Conservation (phyloP, 352 stramenopile species). For the Blastocystis sp. region DNA sequence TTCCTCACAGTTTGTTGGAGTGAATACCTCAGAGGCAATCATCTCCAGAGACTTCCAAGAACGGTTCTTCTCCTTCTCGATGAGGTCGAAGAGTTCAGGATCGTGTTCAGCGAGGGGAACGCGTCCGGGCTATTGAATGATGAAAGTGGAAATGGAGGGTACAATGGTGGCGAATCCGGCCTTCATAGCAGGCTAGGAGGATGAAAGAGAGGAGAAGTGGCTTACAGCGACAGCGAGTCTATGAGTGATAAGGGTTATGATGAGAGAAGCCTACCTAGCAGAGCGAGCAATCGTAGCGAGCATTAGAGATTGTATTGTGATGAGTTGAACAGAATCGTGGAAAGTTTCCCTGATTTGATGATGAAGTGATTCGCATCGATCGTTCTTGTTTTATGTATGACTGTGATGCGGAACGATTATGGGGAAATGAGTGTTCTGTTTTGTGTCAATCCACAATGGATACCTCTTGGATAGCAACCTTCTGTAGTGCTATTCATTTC, state of each 20-base stretch:
- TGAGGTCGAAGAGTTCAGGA: conserved; percentile 94
- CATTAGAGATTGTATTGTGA: not conserved
- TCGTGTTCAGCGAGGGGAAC: conserved; percentile 87
- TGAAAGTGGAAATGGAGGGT: no score
- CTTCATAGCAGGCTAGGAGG: not conserved
- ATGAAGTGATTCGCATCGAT: no score
- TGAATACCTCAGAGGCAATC: conserved; percentile 88
- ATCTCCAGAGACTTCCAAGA: conserved; percentile 95
- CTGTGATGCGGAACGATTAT: no score
- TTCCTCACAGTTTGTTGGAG: conserved; percentile 30
- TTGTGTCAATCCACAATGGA: no score
- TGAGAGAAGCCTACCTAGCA: not conserved
- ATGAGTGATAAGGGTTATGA: not conserved
- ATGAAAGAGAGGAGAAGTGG: not conserved
- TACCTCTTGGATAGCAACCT: no score
- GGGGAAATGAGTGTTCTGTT: no score
- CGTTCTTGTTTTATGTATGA: no score
- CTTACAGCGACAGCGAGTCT: conserved; percentile 37
- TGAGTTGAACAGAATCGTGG: not conserved
- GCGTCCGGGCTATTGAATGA: conserved; percentile 65
- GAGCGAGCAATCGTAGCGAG: conserved; percentile 1
- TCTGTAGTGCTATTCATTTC: no score
- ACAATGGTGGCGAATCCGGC: conserved; percentile 52
- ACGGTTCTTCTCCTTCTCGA: conserved; percentile 94
- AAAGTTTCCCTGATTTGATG: not conserved